Evolutionary conservation across 768 basidiomycete species (phyloP).

Genomic region (Boletus tomentosulus): DNA sequence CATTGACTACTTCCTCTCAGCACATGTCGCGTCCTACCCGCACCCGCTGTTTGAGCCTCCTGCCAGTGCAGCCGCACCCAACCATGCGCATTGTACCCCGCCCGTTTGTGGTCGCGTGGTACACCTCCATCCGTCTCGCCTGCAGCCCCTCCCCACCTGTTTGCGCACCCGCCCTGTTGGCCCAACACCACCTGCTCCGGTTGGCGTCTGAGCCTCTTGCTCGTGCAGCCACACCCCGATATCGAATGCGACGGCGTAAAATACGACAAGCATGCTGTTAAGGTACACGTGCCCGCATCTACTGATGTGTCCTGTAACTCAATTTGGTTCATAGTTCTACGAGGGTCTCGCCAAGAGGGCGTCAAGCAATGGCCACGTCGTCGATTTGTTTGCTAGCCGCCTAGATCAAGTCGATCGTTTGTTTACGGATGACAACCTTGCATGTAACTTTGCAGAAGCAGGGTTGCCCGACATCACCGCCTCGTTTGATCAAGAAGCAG

Average conservation of each 20-base stretch:
- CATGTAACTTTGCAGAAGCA: slow-evolving; percentile 95
- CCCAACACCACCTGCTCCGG: too few species aligned
- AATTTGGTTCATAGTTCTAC: slow-evolving; percentile 67
- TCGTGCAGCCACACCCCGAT: slow-evolving; percentile 71
- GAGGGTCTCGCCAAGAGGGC: slow-evolving; percentile 90
- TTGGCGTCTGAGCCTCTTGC: too few species aligned
- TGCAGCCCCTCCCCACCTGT: too few species aligned
- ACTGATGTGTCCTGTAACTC: background rate
- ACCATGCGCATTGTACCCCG: too few species aligned
- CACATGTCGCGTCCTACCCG: too few species aligned
- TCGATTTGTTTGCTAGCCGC: slow-evolving; percentile 96
- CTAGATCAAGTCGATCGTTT: slow-evolving; percentile 95
- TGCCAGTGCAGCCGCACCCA: too few species aligned
- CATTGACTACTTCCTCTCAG: too few species aligned
- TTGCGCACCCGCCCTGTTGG: too few species aligned
- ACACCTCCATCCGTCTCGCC: too few species aligned
- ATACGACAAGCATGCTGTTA: slow-evolving; percentile 94
- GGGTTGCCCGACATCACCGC: slow-evolving; percentile 91
- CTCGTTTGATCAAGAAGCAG: slow-evolving; percentile 96
- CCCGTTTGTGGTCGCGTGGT: too few species aligned
- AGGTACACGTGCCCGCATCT: slow-evolving; percentile 49
- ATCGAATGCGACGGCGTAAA: slow-evolving; percentile 96
- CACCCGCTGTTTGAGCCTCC: too few species aligned
- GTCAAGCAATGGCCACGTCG: slow-evolving; percentile 90
- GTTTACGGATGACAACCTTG: slow-evolving; percentile 96